Base-by-base conservation (phyloP, 2,329 filamentous ascomycete genomes). In the Tolypocladium pustulatum region DNA sequence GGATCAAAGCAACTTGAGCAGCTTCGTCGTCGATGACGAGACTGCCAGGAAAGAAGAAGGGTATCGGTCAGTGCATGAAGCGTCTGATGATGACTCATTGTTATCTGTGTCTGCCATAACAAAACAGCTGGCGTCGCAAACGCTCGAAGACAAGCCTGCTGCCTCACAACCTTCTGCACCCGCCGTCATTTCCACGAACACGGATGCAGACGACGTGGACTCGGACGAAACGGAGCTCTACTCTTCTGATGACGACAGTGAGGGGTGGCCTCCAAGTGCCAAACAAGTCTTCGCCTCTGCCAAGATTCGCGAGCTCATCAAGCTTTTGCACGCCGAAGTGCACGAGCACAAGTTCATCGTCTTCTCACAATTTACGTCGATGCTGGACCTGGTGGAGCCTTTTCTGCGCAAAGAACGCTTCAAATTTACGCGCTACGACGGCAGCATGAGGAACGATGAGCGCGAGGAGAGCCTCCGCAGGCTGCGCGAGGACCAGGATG, bases 331-430 rank as follows among this genome's bases (percentile, higher is more conserved):
- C 63, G 84, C 84, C 52, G 94, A 99, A 72, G 86, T 86, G 0
- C 77, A 81, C 1, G 80, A 91, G 60, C 90, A 96, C 80, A 99
- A 99, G 71, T 96, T 96, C 69, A 99, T 99, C 67, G 91, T 99
- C 63, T 99, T 99, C 75, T 96, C 91, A 1, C 91, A 97, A 67
- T 99, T 99, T 75, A 99, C 94, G 0, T 94, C 91, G 0, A 99
- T 99, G 94, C 85, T 99, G 53, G 90, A 97, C 75, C 85, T 97
- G 34, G 86, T 99, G 62, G 91, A 97, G 70, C 94, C 94, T 2
- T 97, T 97, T 73, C 79, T 99, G 60, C 80, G 81, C 53, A 81
- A 85, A 55, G 85, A 88, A 17, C 84, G 85, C 17, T 87, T 96
- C 72, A 82, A 81, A 61, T 96, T 88, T 69, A 90, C 90, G 20